Conservation (phyloP, 2,329 filamentous ascomycete genomes). For the Claviceps sp. region DNA sequence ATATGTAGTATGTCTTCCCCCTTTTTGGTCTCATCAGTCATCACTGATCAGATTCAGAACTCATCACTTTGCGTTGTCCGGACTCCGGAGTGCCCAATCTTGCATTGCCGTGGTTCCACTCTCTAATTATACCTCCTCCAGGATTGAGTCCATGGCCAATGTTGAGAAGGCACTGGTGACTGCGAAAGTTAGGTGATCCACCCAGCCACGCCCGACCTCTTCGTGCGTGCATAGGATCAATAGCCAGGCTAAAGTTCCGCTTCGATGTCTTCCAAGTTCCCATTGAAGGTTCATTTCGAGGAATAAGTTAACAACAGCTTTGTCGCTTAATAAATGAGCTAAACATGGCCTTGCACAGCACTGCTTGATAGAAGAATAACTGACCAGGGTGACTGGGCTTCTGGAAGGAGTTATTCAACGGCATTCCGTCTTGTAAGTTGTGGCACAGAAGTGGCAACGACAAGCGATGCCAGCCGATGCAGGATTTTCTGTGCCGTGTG, state of each 20-base stretch:
- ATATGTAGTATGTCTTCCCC: not conserved
- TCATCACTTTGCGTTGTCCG: slow-evolving; percentile 8
- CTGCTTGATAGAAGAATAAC: too few relatives aligned
- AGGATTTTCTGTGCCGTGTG: too few relatives aligned
- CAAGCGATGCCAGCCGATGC: too few relatives aligned
- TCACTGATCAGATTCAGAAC: slow-evolving; percentile 3
- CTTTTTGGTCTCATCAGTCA: slow-evolving; percentile 1
- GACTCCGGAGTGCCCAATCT: slow-evolving; percentile 1
- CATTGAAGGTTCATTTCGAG: too few relatives aligned
- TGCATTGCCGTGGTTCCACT: slow-evolving; percentile 1
- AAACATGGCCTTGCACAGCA: too few relatives aligned
- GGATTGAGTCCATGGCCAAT: not conserved
- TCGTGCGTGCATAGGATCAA: not conserved
- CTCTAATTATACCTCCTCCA: not conserved
- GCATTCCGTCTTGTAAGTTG: too few relatives aligned
- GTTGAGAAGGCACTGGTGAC: not conserved
- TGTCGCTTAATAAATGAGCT: too few relatives aligned
- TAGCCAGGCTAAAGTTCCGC: slow-evolving; percentile 21
- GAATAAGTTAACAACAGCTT: too few relatives aligned
- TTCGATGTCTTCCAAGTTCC: not conserved
- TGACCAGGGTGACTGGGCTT: too few relatives aligned
- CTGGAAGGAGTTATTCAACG: too few relatives aligned
- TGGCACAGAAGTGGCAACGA: too few relatives aligned
- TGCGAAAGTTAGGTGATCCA: not conserved
- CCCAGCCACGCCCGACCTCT: not conserved